Evolutionary conservation across 495 filamentous ascomycete genomes (phyloP), one percentile per base, ranked within the genome.

Genomic region (Penicillium lagena): DNA sequence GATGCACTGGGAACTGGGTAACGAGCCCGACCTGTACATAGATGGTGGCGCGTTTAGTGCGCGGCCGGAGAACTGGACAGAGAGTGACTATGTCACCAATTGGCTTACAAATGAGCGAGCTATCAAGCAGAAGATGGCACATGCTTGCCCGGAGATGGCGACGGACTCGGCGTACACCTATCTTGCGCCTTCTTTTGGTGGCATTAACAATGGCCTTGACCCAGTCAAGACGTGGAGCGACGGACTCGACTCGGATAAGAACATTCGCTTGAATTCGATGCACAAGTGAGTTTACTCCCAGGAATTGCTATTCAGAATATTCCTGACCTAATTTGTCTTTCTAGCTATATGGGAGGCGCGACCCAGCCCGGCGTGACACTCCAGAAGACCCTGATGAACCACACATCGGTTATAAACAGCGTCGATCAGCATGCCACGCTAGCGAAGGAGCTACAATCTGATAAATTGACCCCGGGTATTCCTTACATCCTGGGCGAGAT

Each of bases 401-500:
- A 86, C 58, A 74, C 73, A 27, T 62, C 62, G 33, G 83, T 77
- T 10, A 65, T 72, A 1, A 48, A 63, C 9, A 76, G 70, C 35
- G 67, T 82, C 27, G 51, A 55, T 43, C 58, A 64, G 11, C 78
- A 80, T 49, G 45, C 68, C 8, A 53, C 65, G 12, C 69, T 79
- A 14, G 72, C 72, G 38, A 56, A 64, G 17, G 35, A 58, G 10
- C 65, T 76, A 29, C 44, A 58, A 9, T 17, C 49, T n/a, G 39
- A 63, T 3, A 60, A 60, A 39, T 46, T 74, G 9, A 53, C 67
- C 8, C 69, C 67, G 2, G 63, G 55, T 15, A 59, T 75, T 5
- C 74, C 78, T 7, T 82, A 79, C 51, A 78, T 84, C 46, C 70
- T 86, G 10, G 81, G 82, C 44, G 83, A 86, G 61, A 74, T 71